Percentiles rank a stretch among this genome's conserved stretches.
These are phyloP conservation scores for Condylostoma magnum DNA, from an alignment of 169 alveolate genomes.

Conservation along the genomic window DNA sequence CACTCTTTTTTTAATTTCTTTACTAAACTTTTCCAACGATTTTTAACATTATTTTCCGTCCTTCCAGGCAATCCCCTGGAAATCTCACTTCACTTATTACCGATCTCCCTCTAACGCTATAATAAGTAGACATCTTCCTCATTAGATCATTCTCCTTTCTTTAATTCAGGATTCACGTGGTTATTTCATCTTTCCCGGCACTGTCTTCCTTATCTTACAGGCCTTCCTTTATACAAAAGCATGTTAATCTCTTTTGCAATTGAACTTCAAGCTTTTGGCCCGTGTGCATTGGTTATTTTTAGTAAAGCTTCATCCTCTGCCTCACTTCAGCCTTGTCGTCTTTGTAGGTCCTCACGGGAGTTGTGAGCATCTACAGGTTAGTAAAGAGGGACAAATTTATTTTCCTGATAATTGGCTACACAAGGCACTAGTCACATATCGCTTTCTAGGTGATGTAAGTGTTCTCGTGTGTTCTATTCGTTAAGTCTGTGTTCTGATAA, in stretches of 20 bases:
- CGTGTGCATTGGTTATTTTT: background rate
- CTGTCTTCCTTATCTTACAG: conserved; percentile 40
- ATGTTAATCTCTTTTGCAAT: background rate
- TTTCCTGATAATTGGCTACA: background rate
- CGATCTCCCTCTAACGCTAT: conserved; percentile 49
- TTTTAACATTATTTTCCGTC: conserved; percentile 73
- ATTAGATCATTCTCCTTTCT: conserved; percentile 68
- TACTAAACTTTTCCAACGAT: conserved; percentile 71
- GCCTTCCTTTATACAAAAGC: background rate
- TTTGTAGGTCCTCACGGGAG: background rate
- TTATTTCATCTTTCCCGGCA: conserved; percentile 81
- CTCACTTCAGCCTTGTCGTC: background rate
- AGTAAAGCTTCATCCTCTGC: background rate
- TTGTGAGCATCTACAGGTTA: background rate
- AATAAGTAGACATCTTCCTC: conserved; percentile 76
- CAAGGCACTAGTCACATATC: conserved; percentile 15
- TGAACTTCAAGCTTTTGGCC: background rate
- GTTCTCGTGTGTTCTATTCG: no score
- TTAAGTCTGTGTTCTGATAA: no score
- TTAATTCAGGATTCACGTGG: conserved; percentile 66
- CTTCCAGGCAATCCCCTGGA: conserved; percentile 71
- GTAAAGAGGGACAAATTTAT: background rate
- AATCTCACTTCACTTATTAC: conserved; percentile 77
- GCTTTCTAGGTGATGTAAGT: background rate
- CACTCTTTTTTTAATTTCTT: conserved; percentile 34